Percentiles rank a stretch among this genome's conserved stretches.
Conservation (phyloP, 1,139 yeast genomes). For the Insectozyma bohioensis region DNA sequence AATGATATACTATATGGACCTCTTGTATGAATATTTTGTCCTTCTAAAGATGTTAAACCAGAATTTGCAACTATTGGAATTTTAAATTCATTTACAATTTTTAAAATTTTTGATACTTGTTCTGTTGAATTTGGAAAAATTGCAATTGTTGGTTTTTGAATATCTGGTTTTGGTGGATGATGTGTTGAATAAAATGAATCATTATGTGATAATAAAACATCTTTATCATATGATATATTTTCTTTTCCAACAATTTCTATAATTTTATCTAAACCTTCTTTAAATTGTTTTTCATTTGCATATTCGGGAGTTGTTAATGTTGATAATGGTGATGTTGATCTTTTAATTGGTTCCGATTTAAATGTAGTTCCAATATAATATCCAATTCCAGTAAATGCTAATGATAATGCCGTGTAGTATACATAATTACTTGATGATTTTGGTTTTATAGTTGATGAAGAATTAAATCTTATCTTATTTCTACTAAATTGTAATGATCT, state of each 20-base stretch:
- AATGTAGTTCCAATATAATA: conserved; percentile 8
- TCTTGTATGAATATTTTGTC: conserved; percentile 74
- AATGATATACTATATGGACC: conserved; percentile 43
- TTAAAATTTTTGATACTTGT: conserved; percentile 61
- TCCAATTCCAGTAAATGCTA: conserved; percentile 9
- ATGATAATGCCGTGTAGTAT: conserved; percentile 7
- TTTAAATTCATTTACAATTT: conserved; percentile 56
- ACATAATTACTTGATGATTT: conserved; percentile 1
- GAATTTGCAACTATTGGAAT: conserved; percentile 77
- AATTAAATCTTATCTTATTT: not conserved
- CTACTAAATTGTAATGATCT: not conserved
- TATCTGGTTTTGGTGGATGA: conserved; percentile 51
- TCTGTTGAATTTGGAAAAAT: conserved; percentile 64
- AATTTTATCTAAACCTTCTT: conserved; percentile 15
- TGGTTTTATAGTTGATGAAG: not conserved
- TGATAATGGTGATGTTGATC: conserved; percentile 18
- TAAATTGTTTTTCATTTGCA: conserved; percentile 16
- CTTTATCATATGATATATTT: conserved; percentile 22
- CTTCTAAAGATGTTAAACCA: conserved; percentile 82
- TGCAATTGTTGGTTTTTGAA: conserved; percentile 56
- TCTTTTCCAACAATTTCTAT: conserved; percentile 16
- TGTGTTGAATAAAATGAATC: conserved; percentile 67
- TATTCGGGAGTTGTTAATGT: conserved; percentile 16
- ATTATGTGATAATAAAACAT: conserved; percentile 47
- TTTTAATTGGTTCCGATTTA: not conserved